phyloP scores from a whole-genome alignment of 768 basidiomycete species.

The Pisolithus microcarpus region DNA sequence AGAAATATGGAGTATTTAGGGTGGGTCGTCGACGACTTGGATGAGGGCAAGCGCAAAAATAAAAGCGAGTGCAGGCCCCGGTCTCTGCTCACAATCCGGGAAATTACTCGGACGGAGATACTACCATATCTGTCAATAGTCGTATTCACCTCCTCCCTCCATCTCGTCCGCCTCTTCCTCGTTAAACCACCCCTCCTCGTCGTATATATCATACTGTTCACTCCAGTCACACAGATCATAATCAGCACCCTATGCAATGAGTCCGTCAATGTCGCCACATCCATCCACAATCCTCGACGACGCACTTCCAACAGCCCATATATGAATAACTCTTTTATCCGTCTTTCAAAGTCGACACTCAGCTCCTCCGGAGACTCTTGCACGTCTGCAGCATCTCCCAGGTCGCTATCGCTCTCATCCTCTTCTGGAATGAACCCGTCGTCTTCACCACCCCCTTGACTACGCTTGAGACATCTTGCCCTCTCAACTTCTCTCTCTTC shows the following conservation, averaged over 20 bases:
- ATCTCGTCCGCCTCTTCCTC: constrained; percentile 43
- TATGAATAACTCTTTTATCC: constrained; percentile 63
- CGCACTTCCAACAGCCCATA: constrained; percentile 67
- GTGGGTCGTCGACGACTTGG: constrained; percentile 29
- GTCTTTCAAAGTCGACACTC: constrained; percentile 47
- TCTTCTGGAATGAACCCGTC: constrained; percentile 60
- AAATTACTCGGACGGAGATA: constrained; percentile 9
- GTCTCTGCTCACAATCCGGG: not conserved
- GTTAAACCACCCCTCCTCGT: constrained; percentile 72
- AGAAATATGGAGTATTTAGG: constrained; percentile 26
- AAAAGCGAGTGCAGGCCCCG: too few species aligned
- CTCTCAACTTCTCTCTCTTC: constrained; percentile 71
- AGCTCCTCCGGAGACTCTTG: constrained; percentile 45
- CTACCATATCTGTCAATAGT: constrained; percentile 9
- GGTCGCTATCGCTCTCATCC: constrained; percentile 48
- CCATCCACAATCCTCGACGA: not conserved
- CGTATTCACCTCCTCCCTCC: not conserved
- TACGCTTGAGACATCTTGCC: constrained; percentile 39
- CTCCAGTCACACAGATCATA: constrained; percentile 74
- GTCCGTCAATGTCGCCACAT: constrained; percentile 1
- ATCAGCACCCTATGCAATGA: constrained; percentile 45
- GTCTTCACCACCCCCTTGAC: constrained; percentile 24
- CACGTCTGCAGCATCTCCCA: constrained; percentile 25
- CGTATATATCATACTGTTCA: constrained; percentile 54
- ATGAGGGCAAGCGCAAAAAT: constrained; percentile 35